These are phyloP conservation scores for Ustilago lituana DNA, from an alignment of 1,284 basidiomycete species.

Conservation along the genomic window DNA sequence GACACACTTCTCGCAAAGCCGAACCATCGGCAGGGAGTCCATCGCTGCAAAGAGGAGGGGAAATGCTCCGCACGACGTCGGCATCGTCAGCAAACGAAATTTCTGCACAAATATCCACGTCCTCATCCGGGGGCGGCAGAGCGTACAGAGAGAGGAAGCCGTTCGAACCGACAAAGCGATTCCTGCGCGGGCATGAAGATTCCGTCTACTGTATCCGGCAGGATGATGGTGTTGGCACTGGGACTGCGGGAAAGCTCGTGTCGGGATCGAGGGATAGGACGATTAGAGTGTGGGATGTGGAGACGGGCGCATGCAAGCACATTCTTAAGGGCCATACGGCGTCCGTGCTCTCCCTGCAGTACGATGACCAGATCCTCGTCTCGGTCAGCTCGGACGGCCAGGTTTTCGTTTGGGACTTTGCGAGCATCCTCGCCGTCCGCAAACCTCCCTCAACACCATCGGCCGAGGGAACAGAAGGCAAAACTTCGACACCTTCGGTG, in stretches of 20 bases:
- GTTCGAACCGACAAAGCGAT: slow-evolving; percentile 38
- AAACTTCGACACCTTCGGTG: background rate
- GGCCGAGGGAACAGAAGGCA: background rate
- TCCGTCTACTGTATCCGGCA: slow-evolving; percentile 56
- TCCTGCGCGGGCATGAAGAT: slow-evolving; percentile 51
- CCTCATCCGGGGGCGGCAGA: background rate
- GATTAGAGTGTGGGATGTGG: slow-evolving; percentile 56
- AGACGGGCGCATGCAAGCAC: slow-evolving; percentile 39
- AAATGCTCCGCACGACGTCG: slow-evolving; percentile 14
- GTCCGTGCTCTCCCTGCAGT: slow-evolving; percentile 55
- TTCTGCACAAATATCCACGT: background rate
- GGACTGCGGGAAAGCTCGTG: slow-evolving; percentile 41
- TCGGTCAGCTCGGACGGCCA: slow-evolving; percentile 52
- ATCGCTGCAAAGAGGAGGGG: background rate
- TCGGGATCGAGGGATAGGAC: slow-evolving; percentile 54
- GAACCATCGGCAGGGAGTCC: background rate
- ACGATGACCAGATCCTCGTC: slow-evolving; percentile 54
- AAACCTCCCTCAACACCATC: background rate
- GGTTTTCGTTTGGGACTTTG: slow-evolving; percentile 58
- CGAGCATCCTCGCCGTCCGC: slow-evolving; percentile 13
- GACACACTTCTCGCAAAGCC: background rate
- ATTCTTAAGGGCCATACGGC: slow-evolving; percentile 51
- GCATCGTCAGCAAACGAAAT: slow-evolving; percentile 1
- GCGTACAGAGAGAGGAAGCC: background rate
- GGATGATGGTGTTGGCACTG: slow-evolving; percentile 48